phyloP scores from a whole-genome alignment of 208 protist genomes.

The Leishmania gerbilli region DNA sequence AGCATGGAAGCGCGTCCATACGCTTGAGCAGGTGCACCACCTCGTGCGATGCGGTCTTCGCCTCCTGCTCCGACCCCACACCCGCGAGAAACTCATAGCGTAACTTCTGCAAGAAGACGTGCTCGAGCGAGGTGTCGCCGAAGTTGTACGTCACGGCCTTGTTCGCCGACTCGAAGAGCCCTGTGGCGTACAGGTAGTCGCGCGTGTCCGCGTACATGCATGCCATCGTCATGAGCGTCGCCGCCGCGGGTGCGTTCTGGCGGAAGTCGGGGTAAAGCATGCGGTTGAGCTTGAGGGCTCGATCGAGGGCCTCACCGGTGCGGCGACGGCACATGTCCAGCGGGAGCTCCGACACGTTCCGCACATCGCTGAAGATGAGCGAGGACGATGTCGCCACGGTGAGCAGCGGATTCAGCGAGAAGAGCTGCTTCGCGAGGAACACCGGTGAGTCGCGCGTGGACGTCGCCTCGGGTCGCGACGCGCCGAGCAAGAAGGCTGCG shows the following conservation, averaged over 20 bases:
- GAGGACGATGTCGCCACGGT: conserved; percentile 58
- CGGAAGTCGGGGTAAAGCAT: conserved; percentile 56
- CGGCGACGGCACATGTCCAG: conserved; percentile 55
- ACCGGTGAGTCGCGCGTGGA: conserved; percentile 63
- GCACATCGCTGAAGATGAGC: conserved; percentile 60
- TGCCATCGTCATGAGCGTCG: conserved; percentile 72
- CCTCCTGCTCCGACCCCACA: conserved; percentile 87
- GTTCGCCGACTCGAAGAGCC: conserved; percentile 76
- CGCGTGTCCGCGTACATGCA: conserved; percentile 87
- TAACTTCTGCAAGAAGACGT: conserved; percentile 54
- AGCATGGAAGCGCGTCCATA: conserved; percentile 53
- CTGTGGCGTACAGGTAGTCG: conserved; percentile 89
- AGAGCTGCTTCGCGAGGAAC: conserved; percentile 78
- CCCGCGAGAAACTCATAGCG: conserved; percentile 85
- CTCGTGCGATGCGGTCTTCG: conserved; percentile 74
- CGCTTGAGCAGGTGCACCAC: conserved; percentile 71
- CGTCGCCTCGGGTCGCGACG: conserved; percentile 41
- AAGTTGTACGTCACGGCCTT: conserved; percentile 66
- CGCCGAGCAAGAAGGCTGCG: conserved; percentile 70
- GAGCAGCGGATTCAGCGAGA: conserved; percentile 63
- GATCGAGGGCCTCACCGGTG: conserved; percentile 65
- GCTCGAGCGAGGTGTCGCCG: conserved; percentile 64
- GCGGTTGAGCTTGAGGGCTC: conserved; percentile 77
- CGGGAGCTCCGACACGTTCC: conserved; percentile 32
- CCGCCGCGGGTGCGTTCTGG: conserved; percentile 63